phyloP scores from a whole-genome alignment of 148 eudicot genomes.

The Rhododendron simsii region DNA sequence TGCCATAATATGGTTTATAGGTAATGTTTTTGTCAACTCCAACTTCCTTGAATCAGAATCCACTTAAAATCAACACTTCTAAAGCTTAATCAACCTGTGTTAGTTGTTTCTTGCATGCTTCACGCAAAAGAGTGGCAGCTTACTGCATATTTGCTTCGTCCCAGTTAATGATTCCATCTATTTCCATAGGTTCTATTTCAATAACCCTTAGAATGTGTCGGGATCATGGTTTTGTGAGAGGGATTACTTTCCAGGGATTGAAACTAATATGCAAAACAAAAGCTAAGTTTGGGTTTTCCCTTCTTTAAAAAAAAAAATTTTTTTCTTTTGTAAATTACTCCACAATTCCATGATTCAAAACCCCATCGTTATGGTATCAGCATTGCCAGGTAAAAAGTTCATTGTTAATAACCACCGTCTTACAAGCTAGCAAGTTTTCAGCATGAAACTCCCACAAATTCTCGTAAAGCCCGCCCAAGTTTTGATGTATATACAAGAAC shows the following conservation, averaged over 20 bases:
- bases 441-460: background rate
- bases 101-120: background rate
- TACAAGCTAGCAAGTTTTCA: background rate
- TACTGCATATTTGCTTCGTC: background rate
- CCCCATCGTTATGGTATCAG: background rate
- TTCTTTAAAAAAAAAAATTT: too few species aligned
- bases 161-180: background rate
- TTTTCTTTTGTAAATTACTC: background rate
- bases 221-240: too few species aligned
- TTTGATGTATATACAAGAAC: background rate
- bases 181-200: background rate
- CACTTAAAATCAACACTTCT: background rate
- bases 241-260: too few species aligned
- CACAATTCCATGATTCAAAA: background rate
- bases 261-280: too few species aligned
- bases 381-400: background rate
- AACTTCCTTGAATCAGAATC: background rate
- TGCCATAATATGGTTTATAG: conserved; percentile 74
- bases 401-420: background rate
- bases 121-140: background rate
- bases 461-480: background rate
- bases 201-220: too few species aligned
- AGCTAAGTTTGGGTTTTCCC: too few species aligned
- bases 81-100: background rate
- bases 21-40: conserved; percentile 28